Base-by-base conservation (phyloP, 768 basidiomycete genomes). In the Lactarius indigo region DNA sequence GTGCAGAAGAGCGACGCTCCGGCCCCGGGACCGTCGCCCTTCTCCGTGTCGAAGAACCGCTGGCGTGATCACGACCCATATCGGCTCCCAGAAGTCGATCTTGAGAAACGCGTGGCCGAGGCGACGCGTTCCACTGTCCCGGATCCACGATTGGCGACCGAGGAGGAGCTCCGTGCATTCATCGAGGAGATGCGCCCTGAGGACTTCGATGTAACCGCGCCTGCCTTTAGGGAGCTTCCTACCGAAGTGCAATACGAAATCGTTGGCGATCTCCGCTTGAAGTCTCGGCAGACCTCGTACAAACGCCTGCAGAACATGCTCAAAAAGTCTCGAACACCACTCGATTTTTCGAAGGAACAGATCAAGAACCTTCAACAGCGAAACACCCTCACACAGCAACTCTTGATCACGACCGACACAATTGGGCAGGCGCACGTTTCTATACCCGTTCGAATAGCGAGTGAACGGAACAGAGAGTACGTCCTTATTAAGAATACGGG, bases 191-290 rank as follows among this genome's bases (percentile, higher is more conserved):
- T 98, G 89, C 87, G 89, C 2, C 95, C 96, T 0, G 94, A 95
- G 72, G 95, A 98, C 73, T 92, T 98, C 72, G 96, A 98, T 73
- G 85, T 97, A 63, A 84, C 87, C 20, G 95, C 95, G 2, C 84
- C 92, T 5, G 92, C 89, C 23, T 99, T 99, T 75, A 85, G 89
- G 28, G 91, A 93, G 68, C 85, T 98, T 3, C 96, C 97, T 2
- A 96, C 94, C 0, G 96, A 98, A 75, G 87, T 97, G 26, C 94
- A 99, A 72, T 99, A 98, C 77, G 97, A 99, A 79, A 96, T 99
- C 70, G 88, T 98, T 39, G 96, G 96, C 61, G 97, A 99, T 79
- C 81, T 98, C 57, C 87, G 97, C 3, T 81, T 97, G 64, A 95
- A 94, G 76, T 98, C 96, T 1, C 85, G 97, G 3, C 96, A 98